A percentile compares a stretch with the other conserved stretches of the same genome.
Evolutionary conservation across 2,329 filamentous ascomycete genomes (phyloP).

Genomic region (Epichloe coenophiala): DNA sequence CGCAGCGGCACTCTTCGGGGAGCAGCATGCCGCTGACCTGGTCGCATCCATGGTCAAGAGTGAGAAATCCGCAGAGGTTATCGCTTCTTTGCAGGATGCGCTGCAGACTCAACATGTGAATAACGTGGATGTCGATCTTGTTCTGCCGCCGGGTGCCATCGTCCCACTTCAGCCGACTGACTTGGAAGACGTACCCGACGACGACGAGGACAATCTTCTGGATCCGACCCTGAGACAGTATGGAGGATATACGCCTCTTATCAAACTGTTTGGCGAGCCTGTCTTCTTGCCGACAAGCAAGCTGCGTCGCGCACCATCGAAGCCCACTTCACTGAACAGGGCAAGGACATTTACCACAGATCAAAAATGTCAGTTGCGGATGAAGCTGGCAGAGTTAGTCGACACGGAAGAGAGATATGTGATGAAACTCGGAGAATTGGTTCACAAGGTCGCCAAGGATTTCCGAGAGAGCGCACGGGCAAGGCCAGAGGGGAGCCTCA

Average conservation of each 20-base stretch:
- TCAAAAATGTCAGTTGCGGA: conserved; percentile 72
- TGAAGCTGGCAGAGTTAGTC: conserved; percentile 80
- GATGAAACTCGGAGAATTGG: conserved; percentile 69
- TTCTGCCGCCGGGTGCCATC: conserved; percentile 68
- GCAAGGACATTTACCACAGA: conserved; percentile 65
- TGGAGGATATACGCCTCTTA: conserved; percentile 60
- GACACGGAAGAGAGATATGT: conserved; percentile 95
- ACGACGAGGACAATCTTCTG: conserved; percentile 52
- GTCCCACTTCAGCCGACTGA: conserved; percentile 48
- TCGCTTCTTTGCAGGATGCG: conserved; percentile 59
- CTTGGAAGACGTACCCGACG: conserved; percentile 43
- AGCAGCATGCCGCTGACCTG: conserved; percentile 85
- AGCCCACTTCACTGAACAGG: conserved; percentile 66
- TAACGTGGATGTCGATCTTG: conserved; percentile 77
- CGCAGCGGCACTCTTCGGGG: conserved; percentile 62
- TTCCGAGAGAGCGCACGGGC: conserved; percentile 58
- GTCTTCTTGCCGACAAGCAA: conserved; percentile 79
- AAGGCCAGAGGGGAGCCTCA: conserved; percentile 46
- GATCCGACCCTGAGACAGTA: conserved; percentile 57
- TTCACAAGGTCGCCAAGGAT: conserved; percentile 67
- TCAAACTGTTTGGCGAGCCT: conserved; percentile 69
- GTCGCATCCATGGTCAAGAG: conserved; percentile 74
- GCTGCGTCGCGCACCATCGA: conserved; percentile 74
- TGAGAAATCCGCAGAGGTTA: conserved; percentile 60
- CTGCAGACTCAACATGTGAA: conserved; percentile 70